Percentiles rank a stretch among this genome's conserved stretches.
These are phyloP conservation scores for Cryoendolithus antarcticus DNA, from an alignment of 2,329 filamentous ascomycete species.

Conservation along the genomic window DNA sequence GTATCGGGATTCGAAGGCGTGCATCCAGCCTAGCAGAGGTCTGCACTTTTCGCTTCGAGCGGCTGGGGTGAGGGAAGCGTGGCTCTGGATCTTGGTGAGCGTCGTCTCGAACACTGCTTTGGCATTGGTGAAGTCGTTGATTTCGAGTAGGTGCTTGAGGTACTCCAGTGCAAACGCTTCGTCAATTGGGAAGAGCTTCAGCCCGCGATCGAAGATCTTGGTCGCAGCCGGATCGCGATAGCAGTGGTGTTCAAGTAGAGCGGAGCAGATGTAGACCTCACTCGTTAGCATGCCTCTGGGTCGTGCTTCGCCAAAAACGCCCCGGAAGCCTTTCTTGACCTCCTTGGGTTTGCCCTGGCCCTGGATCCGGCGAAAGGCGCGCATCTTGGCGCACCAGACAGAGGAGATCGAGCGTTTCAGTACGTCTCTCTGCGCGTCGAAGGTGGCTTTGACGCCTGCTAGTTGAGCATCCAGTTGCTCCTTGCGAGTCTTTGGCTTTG, in stretches of 20 bases:
- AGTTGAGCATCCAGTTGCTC: slow-evolving; percentile 43
- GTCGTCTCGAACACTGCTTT: slow-evolving; percentile 93
- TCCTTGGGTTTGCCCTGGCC: slow-evolving; percentile 54
- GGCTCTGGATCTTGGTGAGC: slow-evolving; percentile 55
- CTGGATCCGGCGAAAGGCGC: slow-evolving; percentile 86
- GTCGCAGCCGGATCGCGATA: slow-evolving; percentile 88
- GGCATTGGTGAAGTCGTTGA: slow-evolving; percentile 82
- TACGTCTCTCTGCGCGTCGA: slow-evolving; percentile 58
- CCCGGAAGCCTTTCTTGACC: slow-evolving; percentile 58
- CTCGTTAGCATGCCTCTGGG: slow-evolving; percentile 79
- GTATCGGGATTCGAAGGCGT: slow-evolving; percentile 88
- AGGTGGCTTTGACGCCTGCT: slow-evolving; percentile 49
- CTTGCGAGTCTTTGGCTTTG: slow-evolving; percentile 36
- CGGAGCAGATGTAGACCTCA: slow-evolving; percentile 88
- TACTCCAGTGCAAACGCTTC: slow-evolving; percentile 92
- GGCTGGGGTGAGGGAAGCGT: slow-evolving; percentile 50
- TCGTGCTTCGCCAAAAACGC: slow-evolving; percentile 80
- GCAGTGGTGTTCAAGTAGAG: slow-evolving; percentile 85
- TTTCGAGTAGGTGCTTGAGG: slow-evolving; percentile 82
- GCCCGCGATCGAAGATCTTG: slow-evolving; percentile 91
- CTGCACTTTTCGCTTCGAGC: slow-evolving; percentile 51
- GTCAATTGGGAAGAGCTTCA: slow-evolving; percentile 86
- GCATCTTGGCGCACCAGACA: slow-evolving; percentile 88
- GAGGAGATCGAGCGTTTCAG: slow-evolving; percentile 80
- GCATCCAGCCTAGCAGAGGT: slow-evolving; percentile 79